Evolutionary conservation across 176 grass and related monocot species (phyloP).

Genomic region (Cymbopogon citratus): DNA sequence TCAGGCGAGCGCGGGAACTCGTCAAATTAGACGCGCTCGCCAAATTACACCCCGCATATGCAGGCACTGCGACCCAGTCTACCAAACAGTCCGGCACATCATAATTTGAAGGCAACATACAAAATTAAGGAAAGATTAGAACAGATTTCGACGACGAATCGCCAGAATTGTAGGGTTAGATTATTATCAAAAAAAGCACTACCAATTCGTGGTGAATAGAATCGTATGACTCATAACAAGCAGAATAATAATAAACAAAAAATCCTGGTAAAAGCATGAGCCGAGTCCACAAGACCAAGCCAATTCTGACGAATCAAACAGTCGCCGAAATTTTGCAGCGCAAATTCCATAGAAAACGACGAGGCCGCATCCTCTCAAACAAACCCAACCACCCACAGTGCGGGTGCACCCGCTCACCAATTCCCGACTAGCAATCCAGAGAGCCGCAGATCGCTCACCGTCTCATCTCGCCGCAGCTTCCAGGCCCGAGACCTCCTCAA

Average conservation of each 20-base stretch:
- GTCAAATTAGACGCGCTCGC: background rate
- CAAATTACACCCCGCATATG: background rate
- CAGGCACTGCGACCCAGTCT: background rate
- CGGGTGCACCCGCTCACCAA: conserved; percentile 12
- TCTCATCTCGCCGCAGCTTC: conserved; percentile 18
- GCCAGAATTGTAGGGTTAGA: background rate
- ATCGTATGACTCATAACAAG: background rate
- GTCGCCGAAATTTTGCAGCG: background rate
- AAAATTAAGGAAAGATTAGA: background rate
- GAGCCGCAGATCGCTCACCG: conserved; percentile 40
- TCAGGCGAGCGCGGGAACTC: background rate
- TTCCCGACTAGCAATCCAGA: background rate
- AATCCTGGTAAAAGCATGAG: background rate
- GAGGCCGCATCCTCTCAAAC: background rate
- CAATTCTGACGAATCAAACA: conserved; percentile 13
- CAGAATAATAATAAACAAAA: background rate
- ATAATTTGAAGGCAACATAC: conserved; percentile 1
- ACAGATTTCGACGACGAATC: background rate
- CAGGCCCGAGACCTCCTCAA: background rate
- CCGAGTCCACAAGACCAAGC: background rate
- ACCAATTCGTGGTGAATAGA: conserved; percentile 3
- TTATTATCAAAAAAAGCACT: background rate
- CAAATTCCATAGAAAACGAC: background rate
- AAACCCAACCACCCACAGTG: conserved; percentile 15
- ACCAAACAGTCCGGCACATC: conserved; percentile 5